phyloP scores from a whole-genome alignment of 208 protist species.

The Wallacemonas collosoma region DNA sequence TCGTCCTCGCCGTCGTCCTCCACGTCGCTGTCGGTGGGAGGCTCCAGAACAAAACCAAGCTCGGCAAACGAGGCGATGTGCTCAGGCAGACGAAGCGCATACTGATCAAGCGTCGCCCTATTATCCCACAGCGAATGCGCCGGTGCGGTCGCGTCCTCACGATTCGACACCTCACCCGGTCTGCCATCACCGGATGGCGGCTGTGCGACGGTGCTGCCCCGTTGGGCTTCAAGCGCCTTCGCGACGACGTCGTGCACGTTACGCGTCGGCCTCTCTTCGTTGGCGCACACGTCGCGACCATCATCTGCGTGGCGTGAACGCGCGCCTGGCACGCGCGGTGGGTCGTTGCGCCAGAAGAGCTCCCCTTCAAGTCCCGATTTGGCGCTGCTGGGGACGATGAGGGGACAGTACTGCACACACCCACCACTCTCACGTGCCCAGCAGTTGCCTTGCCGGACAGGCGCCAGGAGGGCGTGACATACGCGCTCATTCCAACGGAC shows the following conservation, averaged over 20 bases:
- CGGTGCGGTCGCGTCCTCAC: no score
- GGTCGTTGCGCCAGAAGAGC: slow-evolving; percentile 76
- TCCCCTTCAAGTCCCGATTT: slow-evolving; percentile 52
- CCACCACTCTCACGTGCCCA: slow-evolving; percentile 46
- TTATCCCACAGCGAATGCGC: slow-evolving; percentile 38
- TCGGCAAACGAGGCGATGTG: slow-evolving; percentile 36
- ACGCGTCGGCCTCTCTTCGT: neutral
- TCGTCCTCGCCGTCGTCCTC: slow-evolving; percentile 1
- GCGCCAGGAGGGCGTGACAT: slow-evolving; percentile 38
- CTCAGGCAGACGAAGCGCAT: slow-evolving; percentile 55
- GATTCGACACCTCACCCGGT: no score
- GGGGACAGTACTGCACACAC: slow-evolving; percentile 61
- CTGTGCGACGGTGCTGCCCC: neutral
- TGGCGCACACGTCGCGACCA: no score
- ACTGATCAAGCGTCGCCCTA: slow-evolving; percentile 28
- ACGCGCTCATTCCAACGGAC: slow-evolving; percentile 33
- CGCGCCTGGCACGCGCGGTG: slow-evolving; percentile 24
- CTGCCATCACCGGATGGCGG: no score
- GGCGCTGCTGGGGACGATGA: slow-evolving; percentile 41
- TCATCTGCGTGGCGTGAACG: neutral
- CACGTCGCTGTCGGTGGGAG: slow-evolving; percentile 19
- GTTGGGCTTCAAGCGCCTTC: slow-evolving; percentile 24
- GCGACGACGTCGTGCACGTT: slow-evolving; percentile 28
- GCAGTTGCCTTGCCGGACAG: slow-evolving; percentile 42
- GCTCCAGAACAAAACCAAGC: slow-evolving; percentile 48